Base-by-base conservation (phyloP, 2,329 filamentous ascomycete genomes). In the Pseudogymnoascus sp. region DNA sequence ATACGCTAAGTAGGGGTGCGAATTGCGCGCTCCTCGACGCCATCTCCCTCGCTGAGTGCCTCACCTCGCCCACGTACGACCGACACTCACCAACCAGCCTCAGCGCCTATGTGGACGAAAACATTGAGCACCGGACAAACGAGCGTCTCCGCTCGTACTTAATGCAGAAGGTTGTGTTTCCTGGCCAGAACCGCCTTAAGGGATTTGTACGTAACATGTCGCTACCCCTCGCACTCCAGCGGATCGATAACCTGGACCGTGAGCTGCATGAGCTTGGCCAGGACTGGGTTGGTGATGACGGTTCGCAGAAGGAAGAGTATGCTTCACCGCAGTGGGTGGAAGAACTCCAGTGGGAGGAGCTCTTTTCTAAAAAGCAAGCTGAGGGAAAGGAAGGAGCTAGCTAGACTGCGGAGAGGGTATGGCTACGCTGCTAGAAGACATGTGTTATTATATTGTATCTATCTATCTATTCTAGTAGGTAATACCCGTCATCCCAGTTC, bases 11-110 rank as follows among this genome's bases (percentile, higher is more conserved):
- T 2, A 70, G 70, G 61, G 70, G 70, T 17, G 69, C 69, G 2
- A 72, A 72, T 35, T 71, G 69, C 59, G 70, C 70, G 2, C 53
- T 72, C 9, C 67, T 70, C n/a, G 70, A 72, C 37, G 69, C 70
- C 1, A 53, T 70, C 9, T 67, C 66, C 42, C 66, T 72, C 7
- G 65, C 69, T 15, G 68, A 68, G 33, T 61, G 62, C 21, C 62
- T 71, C 9, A 64, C 4, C 37, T 66, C 37, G 23, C 23, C 59
- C 31, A 56, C 23, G 21, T 37, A 7, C 62, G 62, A 63, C 9
- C 62, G 67, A 10, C 61, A 62, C 5, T 19, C 42, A 21, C 42
- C 61, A 21, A 31, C 11, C 64, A 63, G n/a, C 64, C 4, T 71
- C 3, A 59, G 60, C 6, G 64, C 44, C 10, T 64, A 64, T 33